Base-by-base conservation (phyloP, 1,284 basidiomycete genomes). In the Cryptococcus deneoformans region DNA sequence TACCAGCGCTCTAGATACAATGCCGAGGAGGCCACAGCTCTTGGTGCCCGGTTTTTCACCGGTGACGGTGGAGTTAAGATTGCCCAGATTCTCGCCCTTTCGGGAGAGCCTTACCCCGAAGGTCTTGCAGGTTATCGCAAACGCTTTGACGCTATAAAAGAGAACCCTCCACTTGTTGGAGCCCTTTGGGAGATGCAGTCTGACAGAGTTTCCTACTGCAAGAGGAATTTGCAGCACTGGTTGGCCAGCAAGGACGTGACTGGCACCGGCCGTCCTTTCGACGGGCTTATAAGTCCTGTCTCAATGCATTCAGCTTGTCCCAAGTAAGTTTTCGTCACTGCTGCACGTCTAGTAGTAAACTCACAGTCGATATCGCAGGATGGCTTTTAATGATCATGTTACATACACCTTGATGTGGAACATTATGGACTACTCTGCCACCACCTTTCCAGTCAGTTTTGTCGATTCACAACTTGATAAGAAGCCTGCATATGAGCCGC, bases 391-490 rank as follows among this genome's bases (percentile, higher is more conserved):
- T 43, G 60, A 58, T 43, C 63, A 72, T 50, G 63, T 69, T 34
- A 57, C 61, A 5, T 75, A 75, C 59, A 75, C 73, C 12, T 66
- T 62, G 16, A 62, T 69, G 42, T 75, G 69, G 68, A 75, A 75
- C 58, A 64, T 75, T 29, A 62, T 62, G 29, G 71, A 71, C 58
- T 66, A 69, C 54, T 56, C 61, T 34, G 47, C 62, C 76, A 73
- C 87, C n/a, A 78, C 83, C 5, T 82, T 92, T 64, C 90, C 90
- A 0, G 86, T 86, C 4, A 82, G 84, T 0, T 80, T 69, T 49
- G 85, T 85, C 12, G 83, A 87, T 67, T 79, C 78, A 2, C 54
- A 57, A 11, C 49, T 83, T 9, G 71, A 73, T 39, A 62, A 66
- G 66, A 46, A 81, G 79, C 59, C 73, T 72, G 35, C 68, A 74